These are phyloP conservation scores for Calonectria pseudoreteaudii DNA, from an alignment of 2,329 filamentous ascomycete species.

Conservation along the genomic window DNA sequence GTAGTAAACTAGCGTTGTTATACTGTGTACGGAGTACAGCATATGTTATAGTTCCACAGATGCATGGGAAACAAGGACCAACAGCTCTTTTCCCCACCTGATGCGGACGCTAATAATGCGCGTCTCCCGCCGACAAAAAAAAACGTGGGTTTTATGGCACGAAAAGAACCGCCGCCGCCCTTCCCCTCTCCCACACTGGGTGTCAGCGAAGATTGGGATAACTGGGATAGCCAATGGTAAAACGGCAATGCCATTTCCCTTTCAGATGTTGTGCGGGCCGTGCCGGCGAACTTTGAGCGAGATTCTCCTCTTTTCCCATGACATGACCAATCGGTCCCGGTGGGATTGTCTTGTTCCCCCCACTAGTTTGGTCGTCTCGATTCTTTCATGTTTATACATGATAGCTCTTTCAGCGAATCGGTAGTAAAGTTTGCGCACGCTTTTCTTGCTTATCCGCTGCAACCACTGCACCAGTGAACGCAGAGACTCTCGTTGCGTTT, in stretches of 20 bases:
- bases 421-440: no score
- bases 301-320: background rate
- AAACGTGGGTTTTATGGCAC: background rate
- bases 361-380: no score
- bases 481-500: no score
- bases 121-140: background rate
- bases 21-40: no score
- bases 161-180: background rate
- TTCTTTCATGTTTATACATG: no score
- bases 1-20: background rate
- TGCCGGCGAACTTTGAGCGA: no score
- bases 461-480: no score
- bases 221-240: background rate
- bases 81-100: background rate
- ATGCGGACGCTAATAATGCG: background rate
- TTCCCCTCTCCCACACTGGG: background rate
- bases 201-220: background rate
- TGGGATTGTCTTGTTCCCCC: no score
- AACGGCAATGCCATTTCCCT: background rate
- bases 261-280: background rate
- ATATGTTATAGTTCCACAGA: background rate
- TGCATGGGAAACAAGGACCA: background rate
- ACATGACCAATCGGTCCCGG: background rate
- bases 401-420: no score
- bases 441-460: no score